Evolutionary conservation across 2,329 filamentous ascomycete species (phyloP), one percentile per base, ranked within the genome.

Genomic region (Tolypocladium tundrense): DNA sequence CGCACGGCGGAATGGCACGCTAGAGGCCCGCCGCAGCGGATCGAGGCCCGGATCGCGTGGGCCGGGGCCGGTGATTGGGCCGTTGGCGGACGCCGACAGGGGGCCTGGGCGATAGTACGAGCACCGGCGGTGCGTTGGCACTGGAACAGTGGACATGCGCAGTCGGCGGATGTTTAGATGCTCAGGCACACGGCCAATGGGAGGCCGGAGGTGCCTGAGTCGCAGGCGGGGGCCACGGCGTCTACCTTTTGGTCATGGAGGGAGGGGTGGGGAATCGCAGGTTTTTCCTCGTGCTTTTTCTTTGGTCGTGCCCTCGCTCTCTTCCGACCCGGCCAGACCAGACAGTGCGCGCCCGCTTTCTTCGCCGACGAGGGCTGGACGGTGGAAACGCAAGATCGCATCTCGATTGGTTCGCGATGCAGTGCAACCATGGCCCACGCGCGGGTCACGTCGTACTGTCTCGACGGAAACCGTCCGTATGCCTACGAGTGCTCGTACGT

Each of bases 121-220:
- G 27, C 27, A 31, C 27, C 27, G 1, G 27, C 21, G 50, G 24
- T 52, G 48, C 33, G 54, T 39, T 42, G 53, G 39, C 39, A 31
- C 37, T 21, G 42, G 42, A 5, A 13, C 19, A 42, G 45, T 31
- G 24, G 24, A 52, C 21, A 21, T 31, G 31, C 7, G 24, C 2
- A 9, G 39, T 3, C 40, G 16, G 41, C 19, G 9, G 10, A 9
- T 27, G 31, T 41, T 37, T 19, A 33, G n/a, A 40, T 54, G 54
- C 11, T 64, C 67, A 68, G 67, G 68, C 63, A 67, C 66, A 60
- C 59, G 60, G 53, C 69, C 69, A 71, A 71, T 71, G 27, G 61
- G 53, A 21, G 54, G 11, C 56, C n/a, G 33, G 33, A 37, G 56
- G 66, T 69, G 58, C 66, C 67, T 69, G 65, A 59, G 59, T 55